Evolutionary conservation across 768 basidiomycete genomes (phyloP).

Genomic region (Chalciporus pseudorubinellus): DNA sequence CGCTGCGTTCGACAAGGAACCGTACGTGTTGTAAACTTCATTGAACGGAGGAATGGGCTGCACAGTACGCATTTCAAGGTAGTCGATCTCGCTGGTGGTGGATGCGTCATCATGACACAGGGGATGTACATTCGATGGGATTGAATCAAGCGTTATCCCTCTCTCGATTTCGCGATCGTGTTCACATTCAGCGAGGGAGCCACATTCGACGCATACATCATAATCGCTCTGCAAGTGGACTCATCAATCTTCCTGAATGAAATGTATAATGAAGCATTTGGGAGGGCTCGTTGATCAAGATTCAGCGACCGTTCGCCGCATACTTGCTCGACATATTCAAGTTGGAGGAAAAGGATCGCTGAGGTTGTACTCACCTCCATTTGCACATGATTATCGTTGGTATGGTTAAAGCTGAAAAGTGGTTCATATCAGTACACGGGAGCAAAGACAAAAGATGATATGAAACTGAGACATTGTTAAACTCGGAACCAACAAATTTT

Average conservation of each 20-base stretch:
- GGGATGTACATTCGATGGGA: constrained; percentile 3
- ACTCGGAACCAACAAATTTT: not conserved
- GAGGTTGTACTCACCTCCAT: constrained; percentile 52
- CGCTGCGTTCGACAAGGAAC: constrained; percentile 61
- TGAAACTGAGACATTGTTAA: not conserved
- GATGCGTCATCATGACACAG: constrained; percentile 13
- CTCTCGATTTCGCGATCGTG: constrained; percentile 49
- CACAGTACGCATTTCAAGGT: constrained; percentile 69
- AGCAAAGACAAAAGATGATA: not conserved
- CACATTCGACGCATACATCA: constrained; percentile 71
- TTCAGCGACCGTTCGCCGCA: no score
- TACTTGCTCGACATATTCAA: no score
- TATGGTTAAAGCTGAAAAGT: constrained; percentile 65
- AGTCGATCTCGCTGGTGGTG: constrained; percentile 30
- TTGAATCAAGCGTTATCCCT: not conserved
- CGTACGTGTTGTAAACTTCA: constrained; percentile 79
- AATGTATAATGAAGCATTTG: no score
- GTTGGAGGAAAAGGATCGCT: no score
- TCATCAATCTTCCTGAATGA: constrained; percentile 8
- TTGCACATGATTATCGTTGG: constrained; percentile 65
- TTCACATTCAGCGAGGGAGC: constrained; percentile 61
- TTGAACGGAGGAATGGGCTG: constrained; percentile 44
- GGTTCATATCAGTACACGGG: constrained; percentile 14
- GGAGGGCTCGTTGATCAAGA: no score
- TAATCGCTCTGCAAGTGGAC: constrained; percentile 55